These are phyloP conservation scores for Cruciata laevipes DNA, from an alignment of 257 asterid genomes.

Conservation along the genomic window DNA sequence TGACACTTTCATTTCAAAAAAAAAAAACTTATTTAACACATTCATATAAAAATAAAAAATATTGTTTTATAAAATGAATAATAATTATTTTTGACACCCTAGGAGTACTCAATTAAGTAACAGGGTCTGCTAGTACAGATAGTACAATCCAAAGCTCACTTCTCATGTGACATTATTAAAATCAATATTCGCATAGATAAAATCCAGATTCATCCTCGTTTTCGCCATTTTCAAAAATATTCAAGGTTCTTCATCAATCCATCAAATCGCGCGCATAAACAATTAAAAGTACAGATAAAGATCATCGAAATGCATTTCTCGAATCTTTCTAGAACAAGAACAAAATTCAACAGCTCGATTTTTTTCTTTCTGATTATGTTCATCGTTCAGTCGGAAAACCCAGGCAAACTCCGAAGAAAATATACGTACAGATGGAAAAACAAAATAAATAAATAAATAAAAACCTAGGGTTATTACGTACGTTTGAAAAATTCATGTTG, in stretches of 20 bases:
- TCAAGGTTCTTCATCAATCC: neutral
- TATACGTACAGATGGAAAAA: neutral
- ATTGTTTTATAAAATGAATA: too few relatives aligned
- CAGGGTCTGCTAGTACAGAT: neutral
- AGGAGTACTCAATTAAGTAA: too few relatives aligned
- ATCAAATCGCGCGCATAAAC: neutral
- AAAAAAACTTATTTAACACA: too few relatives aligned
- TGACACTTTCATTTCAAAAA: too few relatives aligned
- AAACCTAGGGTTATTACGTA: constrained; percentile 2
- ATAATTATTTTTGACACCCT: too few relatives aligned
- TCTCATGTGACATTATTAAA: neutral
- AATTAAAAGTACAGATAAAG: neutral
- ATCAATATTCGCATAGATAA: neutral
- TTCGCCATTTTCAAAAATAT: neutral
- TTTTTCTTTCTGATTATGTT: neutral
- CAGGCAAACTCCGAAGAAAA: neutral
- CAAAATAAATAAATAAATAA: too few relatives aligned
- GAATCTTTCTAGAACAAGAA: neutral
- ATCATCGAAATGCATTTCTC: neutral
- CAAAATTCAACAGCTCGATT: neutral
- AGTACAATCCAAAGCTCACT: neutral
- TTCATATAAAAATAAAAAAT: too few relatives aligned
- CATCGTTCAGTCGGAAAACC: neutral
- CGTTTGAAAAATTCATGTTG: constrained; percentile 16
- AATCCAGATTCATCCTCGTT: neutral